Evolutionary conservation across 2,329 filamentous ascomycete genomes (phyloP).

Genomic region (Talaromyces sp.): DNA sequence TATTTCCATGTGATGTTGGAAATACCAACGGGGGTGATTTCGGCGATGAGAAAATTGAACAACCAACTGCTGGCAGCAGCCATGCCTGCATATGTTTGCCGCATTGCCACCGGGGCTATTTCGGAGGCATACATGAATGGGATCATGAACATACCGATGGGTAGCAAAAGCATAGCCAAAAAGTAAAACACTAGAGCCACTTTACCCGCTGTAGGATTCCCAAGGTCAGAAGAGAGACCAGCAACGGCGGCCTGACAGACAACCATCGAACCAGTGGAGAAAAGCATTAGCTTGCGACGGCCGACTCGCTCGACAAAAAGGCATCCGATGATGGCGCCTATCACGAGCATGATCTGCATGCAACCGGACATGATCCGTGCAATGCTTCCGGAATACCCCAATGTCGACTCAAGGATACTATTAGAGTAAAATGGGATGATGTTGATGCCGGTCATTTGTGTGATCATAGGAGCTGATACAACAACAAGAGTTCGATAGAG

Average conservation of each 20-base stretch:
- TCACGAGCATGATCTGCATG: not conserved
- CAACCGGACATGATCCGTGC: slow-evolving; percentile 4
- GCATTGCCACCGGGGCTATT: not conserved
- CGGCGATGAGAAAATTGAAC: slow-evolving; percentile 3
- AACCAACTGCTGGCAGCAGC: not conserved
- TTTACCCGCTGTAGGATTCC: slow-evolving; percentile 33
- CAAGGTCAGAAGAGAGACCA: slow-evolving; percentile 32
- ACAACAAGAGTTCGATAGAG: not conserved
- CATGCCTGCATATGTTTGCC: not conserved
- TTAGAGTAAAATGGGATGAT: not conserved
- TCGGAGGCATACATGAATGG: slow-evolving; percentile 3
- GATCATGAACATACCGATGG: not conserved
- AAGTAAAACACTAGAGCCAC: slow-evolving; percentile 38
- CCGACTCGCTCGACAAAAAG: not conserved
- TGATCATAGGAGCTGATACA: not conserved
- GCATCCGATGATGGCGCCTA: not conserved
- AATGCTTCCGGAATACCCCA: not conserved
- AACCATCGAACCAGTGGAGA: slow-evolving; percentile 60
- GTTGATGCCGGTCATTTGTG: not conserved
- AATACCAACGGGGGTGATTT: not conserved
- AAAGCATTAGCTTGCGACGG: slow-evolving; percentile 28
- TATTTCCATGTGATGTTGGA: not conserved
- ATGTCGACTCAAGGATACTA: not conserved
- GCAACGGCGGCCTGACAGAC: slow-evolving; percentile 37
- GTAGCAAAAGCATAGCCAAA: not conserved